phyloP scores from a whole-genome alignment of 441 rosid genomes.

The Erodium moschatum region DNA sequence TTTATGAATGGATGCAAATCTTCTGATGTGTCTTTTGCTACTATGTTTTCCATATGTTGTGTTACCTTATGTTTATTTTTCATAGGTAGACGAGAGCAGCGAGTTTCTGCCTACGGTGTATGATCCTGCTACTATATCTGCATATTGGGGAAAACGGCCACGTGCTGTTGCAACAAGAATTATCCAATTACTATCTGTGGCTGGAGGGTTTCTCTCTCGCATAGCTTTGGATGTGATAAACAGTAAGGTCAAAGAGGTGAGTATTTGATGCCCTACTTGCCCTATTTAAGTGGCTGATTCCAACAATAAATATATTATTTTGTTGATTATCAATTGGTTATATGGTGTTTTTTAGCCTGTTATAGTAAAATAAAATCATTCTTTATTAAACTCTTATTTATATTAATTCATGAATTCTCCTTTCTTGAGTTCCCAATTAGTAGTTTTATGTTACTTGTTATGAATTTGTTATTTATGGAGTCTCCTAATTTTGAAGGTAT shows the following conservation, averaged over 20 bases:
- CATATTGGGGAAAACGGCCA: conserved; percentile 91
- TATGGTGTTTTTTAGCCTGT: neutral
- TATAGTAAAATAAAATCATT: neutral
- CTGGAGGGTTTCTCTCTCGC: conserved; percentile 90
- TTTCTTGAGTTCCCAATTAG: neutral
- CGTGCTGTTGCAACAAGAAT: conserved; percentile 75
- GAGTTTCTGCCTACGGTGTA: conserved; percentile 87
- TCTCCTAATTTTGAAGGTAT: neutral
- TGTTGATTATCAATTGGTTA: neutral
- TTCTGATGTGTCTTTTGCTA: neutral
- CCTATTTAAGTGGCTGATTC: neutral
- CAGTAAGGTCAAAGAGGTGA: conserved; percentile 87
- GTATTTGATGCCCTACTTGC: conserved; percentile 12
- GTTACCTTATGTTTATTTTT: conserved; percentile 15
- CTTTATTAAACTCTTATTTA: neutral
- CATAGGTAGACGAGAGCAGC: conserved; percentile 78
- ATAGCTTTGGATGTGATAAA: conserved; percentile 58
- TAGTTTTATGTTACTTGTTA: neutral
- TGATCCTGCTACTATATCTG: conserved; percentile 80
- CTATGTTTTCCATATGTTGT: neutral
- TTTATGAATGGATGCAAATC: neutral
- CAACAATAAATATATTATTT: neutral
- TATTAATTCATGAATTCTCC: neutral
- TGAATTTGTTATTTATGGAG: neutral
- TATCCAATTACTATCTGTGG: conserved; percentile 76